Conservation (phyloP, 2,329 filamentous ascomycete species). For the Penicillium fuscoglaucum region DNA sequence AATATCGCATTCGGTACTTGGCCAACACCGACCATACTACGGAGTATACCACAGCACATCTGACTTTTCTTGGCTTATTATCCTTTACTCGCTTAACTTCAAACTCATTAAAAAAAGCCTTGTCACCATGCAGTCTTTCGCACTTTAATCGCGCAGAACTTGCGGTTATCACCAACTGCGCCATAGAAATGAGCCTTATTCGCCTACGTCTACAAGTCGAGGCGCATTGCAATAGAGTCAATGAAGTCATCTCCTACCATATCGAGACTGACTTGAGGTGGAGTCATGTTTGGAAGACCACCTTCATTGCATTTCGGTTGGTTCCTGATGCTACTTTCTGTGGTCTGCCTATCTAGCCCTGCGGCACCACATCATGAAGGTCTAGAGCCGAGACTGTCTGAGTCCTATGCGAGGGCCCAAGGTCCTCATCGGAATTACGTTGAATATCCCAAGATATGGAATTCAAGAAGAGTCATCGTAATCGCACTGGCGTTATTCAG, state of each 20-base stretch:
- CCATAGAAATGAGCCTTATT: conserved; percentile 18
- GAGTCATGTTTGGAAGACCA: neutral
- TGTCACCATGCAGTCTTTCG: conserved; percentile 12
- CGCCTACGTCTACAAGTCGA: neutral
- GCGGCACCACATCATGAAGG: neutral
- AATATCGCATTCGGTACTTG: conserved; percentile 8
- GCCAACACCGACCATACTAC: conserved; percentile 1
- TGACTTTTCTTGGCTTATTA: neutral
- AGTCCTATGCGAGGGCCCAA: neutral
- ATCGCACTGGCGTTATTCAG: neutral
- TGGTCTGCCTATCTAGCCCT: neutral
- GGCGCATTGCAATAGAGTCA: neutral
- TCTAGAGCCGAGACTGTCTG: neutral
- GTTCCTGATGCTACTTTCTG: neutral
- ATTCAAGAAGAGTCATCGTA: neutral
- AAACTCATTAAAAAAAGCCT: neutral
- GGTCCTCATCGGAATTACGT: neutral
- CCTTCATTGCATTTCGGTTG: neutral
- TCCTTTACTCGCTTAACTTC: neutral
- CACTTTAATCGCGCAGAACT: conserved; percentile 7
- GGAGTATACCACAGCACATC: neutral
- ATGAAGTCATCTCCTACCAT: neutral
- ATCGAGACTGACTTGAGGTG: neutral
- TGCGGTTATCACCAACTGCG: conserved; percentile 34
- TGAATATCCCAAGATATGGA: neutral